Conservation (phyloP, 179 eudicot species). For the Corrigiola litoralis region DNA sequence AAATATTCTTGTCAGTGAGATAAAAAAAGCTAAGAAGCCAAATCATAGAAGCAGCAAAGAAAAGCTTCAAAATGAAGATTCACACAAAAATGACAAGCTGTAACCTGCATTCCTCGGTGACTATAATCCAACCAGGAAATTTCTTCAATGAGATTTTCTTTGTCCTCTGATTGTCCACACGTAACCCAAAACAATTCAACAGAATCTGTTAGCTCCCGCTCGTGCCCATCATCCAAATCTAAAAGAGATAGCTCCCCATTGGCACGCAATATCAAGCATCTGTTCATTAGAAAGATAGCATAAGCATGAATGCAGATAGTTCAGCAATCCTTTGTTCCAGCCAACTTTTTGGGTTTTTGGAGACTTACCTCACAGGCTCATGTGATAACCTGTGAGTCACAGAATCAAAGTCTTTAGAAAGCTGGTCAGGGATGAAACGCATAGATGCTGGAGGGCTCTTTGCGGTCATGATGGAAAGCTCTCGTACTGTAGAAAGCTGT, state of each 20-base stretch:
- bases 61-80: background rate
- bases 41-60: background rate
- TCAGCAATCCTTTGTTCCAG: background rate
- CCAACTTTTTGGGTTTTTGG: background rate
- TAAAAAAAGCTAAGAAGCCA: conserved; percentile 3
- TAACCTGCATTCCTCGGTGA: conserved; percentile 98
- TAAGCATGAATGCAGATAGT: background rate
- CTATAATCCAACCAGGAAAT: conserved; percentile 99
- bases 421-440: conserved; percentile 93
- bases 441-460: conserved; percentile 95
- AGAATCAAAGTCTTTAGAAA: conserved; percentile 35
- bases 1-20: conserved; percentile 30
- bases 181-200: conserved; percentile 99
- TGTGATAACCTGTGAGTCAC: conserved; percentile 29
- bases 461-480: conserved; percentile 98
- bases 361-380: conserved; percentile 77
- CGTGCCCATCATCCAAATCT: conserved; percentile 95
- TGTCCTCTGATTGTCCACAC: conserved; percentile 83
- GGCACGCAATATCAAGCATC: conserved; percentile 88
- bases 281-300: conserved; percentile 25
- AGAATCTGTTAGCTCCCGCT: conserved; percentile 87
- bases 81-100: conserved; percentile 24
- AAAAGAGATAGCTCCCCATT: conserved; percentile 94
- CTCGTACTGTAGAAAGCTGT: conserved; percentile 99
- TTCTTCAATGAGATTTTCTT: conserved; percentile 86